A percentile compares a stretch with the other conserved stretches of the same genome.
phyloP scores from a whole-genome alignment of 768 basidiomycete genomes.

The Boletus eberwhitei region DNA sequence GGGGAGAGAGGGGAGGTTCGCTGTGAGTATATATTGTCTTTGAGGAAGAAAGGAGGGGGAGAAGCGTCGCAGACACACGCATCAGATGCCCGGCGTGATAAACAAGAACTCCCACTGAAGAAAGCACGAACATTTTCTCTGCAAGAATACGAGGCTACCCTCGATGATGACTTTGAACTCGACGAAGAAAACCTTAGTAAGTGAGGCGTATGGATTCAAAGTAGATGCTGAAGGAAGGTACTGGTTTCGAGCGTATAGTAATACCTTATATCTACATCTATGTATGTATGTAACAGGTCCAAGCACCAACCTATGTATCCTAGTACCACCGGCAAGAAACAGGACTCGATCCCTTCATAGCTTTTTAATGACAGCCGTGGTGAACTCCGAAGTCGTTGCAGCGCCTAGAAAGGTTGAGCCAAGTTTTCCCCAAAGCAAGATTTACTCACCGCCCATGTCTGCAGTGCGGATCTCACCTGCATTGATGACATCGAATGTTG shows the following conservation, averaged over 20 bases:
- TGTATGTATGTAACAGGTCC: slow-evolving; percentile 24
- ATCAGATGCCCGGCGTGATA: neutral
- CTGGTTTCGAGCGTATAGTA: slow-evolving; percentile 7
- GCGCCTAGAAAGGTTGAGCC: slow-evolving; percentile 49
- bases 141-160: slow-evolving; percentile 51
- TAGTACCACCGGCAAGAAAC: neutral
- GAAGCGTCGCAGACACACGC: slow-evolving; percentile 12
- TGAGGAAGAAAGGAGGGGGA: slow-evolving; percentile 39
- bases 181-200: slow-evolving; percentile 40
- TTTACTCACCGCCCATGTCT: slow-evolving; percentile 85
- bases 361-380: slow-evolving; percentile 84
- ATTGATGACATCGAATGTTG: slow-evolving; percentile 91
- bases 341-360: slow-evolving; percentile 37
- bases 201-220: neutral
- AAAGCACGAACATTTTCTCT: slow-evolving; percentile 37
- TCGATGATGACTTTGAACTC: slow-evolving; percentile 48
- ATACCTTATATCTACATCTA: slow-evolving; percentile 26
- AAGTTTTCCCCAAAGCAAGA: neutral
- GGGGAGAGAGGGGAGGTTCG: slow-evolving; percentile 75
- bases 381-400: slow-evolving; percentile 93
- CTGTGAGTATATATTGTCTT: slow-evolving; percentile 62
- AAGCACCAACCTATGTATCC: neutral
- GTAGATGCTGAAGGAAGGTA: slow-evolving; percentile 15
- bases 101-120: slow-evolving; percentile 36
- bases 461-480: slow-evolving; percentile 85